Evolutionary conservation across 257 asterid species (phyloP), one percentile per base, ranked within the genome.

Genomic region (Jasminum sambac): DNA sequence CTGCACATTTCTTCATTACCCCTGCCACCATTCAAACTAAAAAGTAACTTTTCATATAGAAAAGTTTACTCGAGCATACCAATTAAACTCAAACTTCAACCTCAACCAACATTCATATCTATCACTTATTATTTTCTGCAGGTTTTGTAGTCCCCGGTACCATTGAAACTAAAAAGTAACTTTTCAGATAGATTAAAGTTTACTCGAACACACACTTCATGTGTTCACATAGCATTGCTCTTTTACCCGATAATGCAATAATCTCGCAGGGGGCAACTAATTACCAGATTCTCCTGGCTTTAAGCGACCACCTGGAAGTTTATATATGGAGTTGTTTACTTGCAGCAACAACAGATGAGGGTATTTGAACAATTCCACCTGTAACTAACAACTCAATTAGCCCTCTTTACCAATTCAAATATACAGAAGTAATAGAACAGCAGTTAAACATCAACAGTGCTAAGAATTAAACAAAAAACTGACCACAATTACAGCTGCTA

Each of bases 281-380:
- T n/a, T n/a, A n/a, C 98, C 97, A 71, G 97, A 91, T 89, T 94
- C 99, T 23, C 96, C 91, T 14, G 85, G 89, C 24, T 95, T 79
- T 46, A 78, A 63, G 12, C 95, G 95, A 21, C 99, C 96, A 66
- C 99, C 99, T 4, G 99, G 99, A 72, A 94, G 96, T 73, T 70
- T 84, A 74, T 78, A 88, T 6, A 81, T 69, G 67, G 96, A 83
- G 81, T 94, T 88, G 64, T 77, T 83, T 60, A 84, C 78, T 88
- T 89, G 96, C 75, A 94, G 88, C 83, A 91, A 69, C 81, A 94
- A 68, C 67, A 91, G 65, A 72, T 94, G 98, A 12, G 99, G 98
- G 70, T 91, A 91, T 66, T 91, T 89, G 83, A 88, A 88, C 74
- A 94, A 77, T 63, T 89, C 98, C 39, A 91, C 98, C 99, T 94